These are phyloP conservation scores for Pharnaceum exiguum DNA, from an alignment of 148 eudicot species.

Conservation along the genomic window DNA sequence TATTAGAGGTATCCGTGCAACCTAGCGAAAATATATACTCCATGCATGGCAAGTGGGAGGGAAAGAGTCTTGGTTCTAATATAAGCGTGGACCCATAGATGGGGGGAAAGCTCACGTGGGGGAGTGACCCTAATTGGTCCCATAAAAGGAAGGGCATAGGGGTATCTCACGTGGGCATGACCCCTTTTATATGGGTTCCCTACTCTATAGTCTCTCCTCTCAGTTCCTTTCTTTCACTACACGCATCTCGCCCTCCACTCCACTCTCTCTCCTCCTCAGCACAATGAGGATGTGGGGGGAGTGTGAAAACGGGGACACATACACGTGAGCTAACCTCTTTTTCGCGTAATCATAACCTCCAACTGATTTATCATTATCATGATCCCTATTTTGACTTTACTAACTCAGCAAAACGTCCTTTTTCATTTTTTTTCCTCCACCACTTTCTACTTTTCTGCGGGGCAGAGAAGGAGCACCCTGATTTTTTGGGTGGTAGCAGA, in stretches of 20 bases:
- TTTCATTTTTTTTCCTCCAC: neutral
- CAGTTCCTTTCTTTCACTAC: neutral
- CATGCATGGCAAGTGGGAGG: no score
- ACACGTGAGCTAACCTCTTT: constrained; percentile 40
- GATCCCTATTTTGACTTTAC: neutral
- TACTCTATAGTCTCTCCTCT: neutral
- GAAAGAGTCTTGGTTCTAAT: no score
- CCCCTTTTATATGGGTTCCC: neutral
- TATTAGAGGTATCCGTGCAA: no score
- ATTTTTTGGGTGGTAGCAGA: neutral
- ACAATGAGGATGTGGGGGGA: neutral
- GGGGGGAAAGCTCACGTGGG: no score
- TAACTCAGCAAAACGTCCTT: no score
- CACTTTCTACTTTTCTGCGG: constrained; percentile 8
- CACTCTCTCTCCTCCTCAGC: neutral
- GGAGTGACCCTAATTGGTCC: no score
- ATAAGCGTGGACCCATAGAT: no score
- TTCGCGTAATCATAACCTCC: constrained; percentile 30
- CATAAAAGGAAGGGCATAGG: neutral
- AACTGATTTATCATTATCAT: constrained; percentile 27
- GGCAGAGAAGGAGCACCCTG: constrained; percentile 4
- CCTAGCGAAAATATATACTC: no score
- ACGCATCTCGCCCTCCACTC: constrained; percentile 21
- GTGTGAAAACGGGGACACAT: constrained; percentile 9
- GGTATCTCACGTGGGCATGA: constrained; percentile 8